Percentiles rank a stretch among this genome's conserved stretches.
phyloP scores from a whole-genome alignment of 2,329 filamentous ascomycete genomes.

The Cercospora canescens region DNA sequence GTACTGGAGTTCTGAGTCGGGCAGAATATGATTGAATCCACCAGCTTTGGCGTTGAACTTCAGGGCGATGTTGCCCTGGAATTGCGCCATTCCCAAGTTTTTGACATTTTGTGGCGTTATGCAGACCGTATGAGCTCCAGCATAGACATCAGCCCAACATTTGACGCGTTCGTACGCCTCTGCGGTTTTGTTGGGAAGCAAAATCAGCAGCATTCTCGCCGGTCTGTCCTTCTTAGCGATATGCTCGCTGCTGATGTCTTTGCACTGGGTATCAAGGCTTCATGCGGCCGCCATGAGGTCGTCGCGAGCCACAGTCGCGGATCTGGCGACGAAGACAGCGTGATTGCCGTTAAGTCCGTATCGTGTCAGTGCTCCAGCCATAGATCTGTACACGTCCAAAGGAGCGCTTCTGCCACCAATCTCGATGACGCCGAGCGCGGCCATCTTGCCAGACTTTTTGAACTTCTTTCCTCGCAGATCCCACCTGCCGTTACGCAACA shows the following conservation, averaged over 20 bases:
- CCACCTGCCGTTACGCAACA: background rate
- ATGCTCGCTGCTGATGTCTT: background rate
- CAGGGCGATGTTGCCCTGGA: slow-evolving; percentile 17
- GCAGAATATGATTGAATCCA: slow-evolving; percentile 14
- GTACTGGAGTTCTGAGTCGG: background rate
- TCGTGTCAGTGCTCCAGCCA: background rate
- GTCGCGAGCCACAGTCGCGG: background rate
- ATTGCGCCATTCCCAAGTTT: background rate
- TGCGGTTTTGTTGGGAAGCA: background rate
- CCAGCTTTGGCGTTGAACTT: slow-evolving; percentile 24
- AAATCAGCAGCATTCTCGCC: background rate
- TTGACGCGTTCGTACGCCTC: slow-evolving; percentile 7
- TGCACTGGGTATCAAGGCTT: background rate
- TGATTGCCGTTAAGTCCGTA: background rate
- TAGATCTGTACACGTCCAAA: background rate
- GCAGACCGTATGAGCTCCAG: slow-evolving; percentile 12
- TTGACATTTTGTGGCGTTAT: background rate
- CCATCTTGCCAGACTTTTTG: background rate
- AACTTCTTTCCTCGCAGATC: background rate
- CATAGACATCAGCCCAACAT: background rate
- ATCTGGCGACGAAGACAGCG: background rate
- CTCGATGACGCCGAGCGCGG: background rate
- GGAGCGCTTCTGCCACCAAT: background rate
- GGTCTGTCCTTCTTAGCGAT: background rate
- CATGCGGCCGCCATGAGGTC: background rate